Conservation (phyloP, 768 basidiomycete genomes). For the Boletellus sp. region DNA sequence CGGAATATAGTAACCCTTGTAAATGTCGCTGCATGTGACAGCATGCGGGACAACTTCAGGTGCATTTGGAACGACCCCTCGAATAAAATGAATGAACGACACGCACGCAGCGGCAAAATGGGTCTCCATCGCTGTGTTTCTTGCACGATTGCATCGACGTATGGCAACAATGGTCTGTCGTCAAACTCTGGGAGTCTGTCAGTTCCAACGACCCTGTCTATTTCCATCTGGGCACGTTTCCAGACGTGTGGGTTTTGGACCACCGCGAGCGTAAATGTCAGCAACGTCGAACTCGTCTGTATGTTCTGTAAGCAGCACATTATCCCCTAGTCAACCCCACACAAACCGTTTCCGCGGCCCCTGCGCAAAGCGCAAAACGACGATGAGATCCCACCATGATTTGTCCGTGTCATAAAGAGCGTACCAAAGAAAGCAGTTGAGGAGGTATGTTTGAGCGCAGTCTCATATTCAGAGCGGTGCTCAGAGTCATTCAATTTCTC, state of each 20-base stretch:
- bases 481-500: conserved; percentile 4
- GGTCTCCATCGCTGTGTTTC: background rate
- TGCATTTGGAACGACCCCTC: background rate
- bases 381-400: background rate
- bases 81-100: background rate
- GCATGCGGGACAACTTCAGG: background rate
- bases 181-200: too few species aligned
- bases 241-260: background rate
- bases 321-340: background rate
- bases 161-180: background rate
- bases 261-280: background rate
- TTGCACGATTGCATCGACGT: background rate
- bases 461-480: conserved; percentile 1
- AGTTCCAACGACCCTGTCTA: too few species aligned
- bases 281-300: background rate
- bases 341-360: background rate
- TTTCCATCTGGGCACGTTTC: too few species aligned
- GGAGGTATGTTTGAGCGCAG: conserved; percentile 6
- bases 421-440: conserved; percentile 9
- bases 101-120: background rate
- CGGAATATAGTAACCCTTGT: background rate
- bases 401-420: background rate
- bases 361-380: background rate
- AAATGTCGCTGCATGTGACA: background rate
- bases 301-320: background rate